phyloP scores from a whole-genome alignment of 768 basidiomycete species.

The Boletus vinaceobasis region DNA sequence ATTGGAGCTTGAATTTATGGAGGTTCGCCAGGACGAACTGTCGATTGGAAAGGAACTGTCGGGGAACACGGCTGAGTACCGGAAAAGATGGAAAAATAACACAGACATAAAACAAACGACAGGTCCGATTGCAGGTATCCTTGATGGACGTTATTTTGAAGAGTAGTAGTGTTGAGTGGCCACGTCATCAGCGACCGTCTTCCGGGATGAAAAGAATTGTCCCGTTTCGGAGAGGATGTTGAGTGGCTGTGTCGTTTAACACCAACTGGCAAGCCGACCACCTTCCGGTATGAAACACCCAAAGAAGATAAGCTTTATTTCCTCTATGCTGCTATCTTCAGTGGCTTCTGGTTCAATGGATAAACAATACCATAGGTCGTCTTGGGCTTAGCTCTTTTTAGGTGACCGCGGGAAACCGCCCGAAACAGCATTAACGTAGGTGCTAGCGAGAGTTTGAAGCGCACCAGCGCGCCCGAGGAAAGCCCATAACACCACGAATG shows the following conservation, averaged over 20 bases:
- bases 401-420: background rate
- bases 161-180: background rate
- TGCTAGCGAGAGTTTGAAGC: no score
- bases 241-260: no score
- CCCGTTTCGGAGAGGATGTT: no score
- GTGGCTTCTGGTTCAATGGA: background rate
- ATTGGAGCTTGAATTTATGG: conserved; percentile 21
- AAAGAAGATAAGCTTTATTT: background rate
- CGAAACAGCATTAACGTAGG: background rate
- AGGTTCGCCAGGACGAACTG: conserved; percentile 33
- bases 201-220: background rate
- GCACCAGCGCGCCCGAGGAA: background rate
- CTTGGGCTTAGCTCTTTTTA: background rate
- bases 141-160: conserved; percentile 21
- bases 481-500: background rate
- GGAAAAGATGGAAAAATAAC: background rate
- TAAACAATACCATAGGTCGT: background rate
- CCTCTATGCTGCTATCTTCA: background rate
- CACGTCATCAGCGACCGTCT: conserved; percentile 2
- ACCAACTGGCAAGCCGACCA: no score
- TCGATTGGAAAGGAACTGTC: conserved; percentile 23
- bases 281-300: no score
- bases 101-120: conserved; percentile 22
- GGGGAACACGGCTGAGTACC: background rate
- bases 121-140: conserved; percentile 20